Evolutionary conservation across 495 filamentous ascomycete species (phyloP), one percentile per base, ranked within the genome.

Genomic region (Saxophila tyrrhenica): DNA sequence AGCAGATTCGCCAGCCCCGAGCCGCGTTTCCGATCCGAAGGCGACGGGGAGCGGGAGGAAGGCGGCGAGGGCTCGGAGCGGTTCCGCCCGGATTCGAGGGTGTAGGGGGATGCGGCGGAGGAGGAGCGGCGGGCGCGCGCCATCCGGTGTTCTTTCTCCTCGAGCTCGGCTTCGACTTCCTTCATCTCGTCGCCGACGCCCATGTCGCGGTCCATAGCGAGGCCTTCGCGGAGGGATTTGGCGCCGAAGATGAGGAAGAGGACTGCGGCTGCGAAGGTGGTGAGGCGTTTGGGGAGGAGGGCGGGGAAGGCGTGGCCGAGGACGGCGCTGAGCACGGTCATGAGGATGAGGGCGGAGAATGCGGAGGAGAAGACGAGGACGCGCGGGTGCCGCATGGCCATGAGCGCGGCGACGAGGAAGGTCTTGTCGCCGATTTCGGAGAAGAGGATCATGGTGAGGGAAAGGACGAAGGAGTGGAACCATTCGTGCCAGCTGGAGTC

Each of bases 351-450:
- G 21, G 92, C 94, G 56, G 81, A 76, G 62, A 97, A 88, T n/a
- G 92, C 92, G 5, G 92, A 88, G 8, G 86, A 82, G 72, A 97
- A 98, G 41, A 98, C 94, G 13, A 95, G 75, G 51, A 96, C 68
- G 29, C 91, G 87, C 42, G 92, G 85, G 65, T 98, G 90, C 60
- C 95, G 88, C 92, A 98, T 98, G 1, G 92, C 92, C 92, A 98
- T 98, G 20, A 98, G 77, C 22, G 92, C 92, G 15, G 92, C 92
- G 42, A 98, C 88, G 39, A 98, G 76, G 72, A 98, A 98, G 0
- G 92, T 98, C 69, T 98, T 98, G 78, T 98, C 92, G 55, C 92
- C 92, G 65, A 98, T 82, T 67, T 98, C 92, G 57, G 92, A 96
- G 62, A 97, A 86, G 51, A 97, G 76, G 57, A 98, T 98, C 92